A percentile compares a stretch with the other conserved stretches of the same genome.
phyloP scores from a whole-genome alignment of 139 green algal species.

The Picochlorum sp. region DNA sequence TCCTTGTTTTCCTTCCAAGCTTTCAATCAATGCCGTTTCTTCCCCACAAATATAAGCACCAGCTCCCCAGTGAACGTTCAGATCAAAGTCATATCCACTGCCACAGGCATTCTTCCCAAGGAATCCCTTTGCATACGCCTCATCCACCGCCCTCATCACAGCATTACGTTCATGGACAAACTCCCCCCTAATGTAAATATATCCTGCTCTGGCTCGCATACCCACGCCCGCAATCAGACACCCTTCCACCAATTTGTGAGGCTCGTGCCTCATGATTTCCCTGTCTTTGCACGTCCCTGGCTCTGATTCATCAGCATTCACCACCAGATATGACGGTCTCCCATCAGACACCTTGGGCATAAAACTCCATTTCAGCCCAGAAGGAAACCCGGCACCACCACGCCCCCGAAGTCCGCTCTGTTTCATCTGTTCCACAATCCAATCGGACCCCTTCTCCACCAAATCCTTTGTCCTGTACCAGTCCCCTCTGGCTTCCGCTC shows the following conservation, averaged over 20 bases:
- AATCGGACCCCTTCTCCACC: constrained; percentile 15
- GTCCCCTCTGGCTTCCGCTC: constrained; percentile 49
- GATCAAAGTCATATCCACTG: constrained; percentile 12
- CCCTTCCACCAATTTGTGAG: constrained; percentile 14
- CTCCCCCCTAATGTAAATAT: constrained; percentile 20
- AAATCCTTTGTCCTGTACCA: constrained; percentile 43
- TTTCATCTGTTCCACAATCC: constrained; percentile 20
- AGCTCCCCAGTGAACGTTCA: constrained; percentile 12
- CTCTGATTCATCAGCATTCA: constrained; percentile 22
- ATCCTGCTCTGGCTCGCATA: constrained; percentile 8
- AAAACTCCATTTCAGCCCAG: constrained; percentile 22
- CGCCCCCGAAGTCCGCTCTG: constrained; percentile 13
- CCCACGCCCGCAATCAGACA: constrained; percentile 15
- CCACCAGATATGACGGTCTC: constrained; percentile 11
- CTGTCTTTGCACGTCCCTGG: constrained; percentile 22
- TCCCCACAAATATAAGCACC: constrained; percentile 24
- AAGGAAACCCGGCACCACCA: constrained; percentile 19
- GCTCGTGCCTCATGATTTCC: constrained; percentile 20
- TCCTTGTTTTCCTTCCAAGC: constrained; percentile 25
- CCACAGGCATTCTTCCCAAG: constrained; percentile 17
- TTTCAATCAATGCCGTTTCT: constrained; percentile 19
- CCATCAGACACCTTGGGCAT: constrained; percentile 17
- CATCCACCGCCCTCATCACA: constrained; percentile 13
- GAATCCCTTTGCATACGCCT: constrained; percentile 13
- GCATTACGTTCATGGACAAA: background rate